Conservation (phyloP, 108 stramenopile genomes). For the Schizochytrium sp. region DNA sequence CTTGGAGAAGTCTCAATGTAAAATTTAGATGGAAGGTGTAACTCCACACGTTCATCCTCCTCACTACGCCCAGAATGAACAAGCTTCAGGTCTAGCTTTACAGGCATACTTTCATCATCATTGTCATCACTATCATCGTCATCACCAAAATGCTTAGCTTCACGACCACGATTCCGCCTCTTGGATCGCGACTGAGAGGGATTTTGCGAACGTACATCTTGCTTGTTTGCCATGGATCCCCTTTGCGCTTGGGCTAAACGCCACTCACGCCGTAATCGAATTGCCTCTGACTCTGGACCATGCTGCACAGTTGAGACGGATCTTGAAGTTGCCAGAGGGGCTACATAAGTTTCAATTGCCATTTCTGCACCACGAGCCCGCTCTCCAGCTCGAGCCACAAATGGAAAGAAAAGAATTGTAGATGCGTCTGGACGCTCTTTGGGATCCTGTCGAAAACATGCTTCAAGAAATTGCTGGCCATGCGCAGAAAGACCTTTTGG, state of each 20-base stretch:
- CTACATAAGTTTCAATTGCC: not conserved
- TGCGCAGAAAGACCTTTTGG: constrained; percentile 8
- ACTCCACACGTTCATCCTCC: constrained; percentile 19
- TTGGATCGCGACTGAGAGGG: too few species aligned
- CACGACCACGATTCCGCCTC: too few species aligned
- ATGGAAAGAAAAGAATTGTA: constrained; percentile 62
- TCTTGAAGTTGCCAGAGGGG: not conserved
- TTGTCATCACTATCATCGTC: too few species aligned
- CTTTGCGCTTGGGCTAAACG: too few species aligned
- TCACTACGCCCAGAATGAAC: not conserved
- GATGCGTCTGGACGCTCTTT: constrained; percentile 64
- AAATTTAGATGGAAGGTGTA: not conserved
- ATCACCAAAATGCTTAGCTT: too few species aligned
- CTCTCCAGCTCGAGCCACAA: not conserved
- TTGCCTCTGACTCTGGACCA: too few species aligned
- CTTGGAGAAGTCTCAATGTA: not conserved
- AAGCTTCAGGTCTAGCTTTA: not conserved
- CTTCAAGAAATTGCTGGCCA: constrained; percentile 46
- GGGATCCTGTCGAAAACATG: constrained; percentile 65
- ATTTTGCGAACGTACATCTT: too few species aligned
- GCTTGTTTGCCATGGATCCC: too few species aligned
- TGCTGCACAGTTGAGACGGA: not conserved
- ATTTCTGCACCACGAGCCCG: not conserved
- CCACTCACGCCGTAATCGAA: too few species aligned
- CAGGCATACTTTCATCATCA: not conserved